Conservation (phyloP, 768 basidiomycete species). For the Suillus hirtellus region DNA sequence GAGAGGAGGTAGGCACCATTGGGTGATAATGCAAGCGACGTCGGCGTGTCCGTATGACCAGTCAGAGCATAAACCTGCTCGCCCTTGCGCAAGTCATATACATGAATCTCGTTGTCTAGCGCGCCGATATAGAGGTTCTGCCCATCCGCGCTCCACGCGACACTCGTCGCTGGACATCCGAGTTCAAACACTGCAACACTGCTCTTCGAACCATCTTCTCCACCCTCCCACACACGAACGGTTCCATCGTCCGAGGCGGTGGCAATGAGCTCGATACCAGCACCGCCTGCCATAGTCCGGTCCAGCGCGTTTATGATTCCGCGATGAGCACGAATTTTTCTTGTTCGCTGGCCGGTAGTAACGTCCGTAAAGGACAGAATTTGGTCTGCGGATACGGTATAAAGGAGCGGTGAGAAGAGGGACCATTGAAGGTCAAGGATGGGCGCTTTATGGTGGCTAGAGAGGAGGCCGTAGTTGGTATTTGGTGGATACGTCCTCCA, state of each 20-base stretch:
- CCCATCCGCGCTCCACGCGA: slow-evolving; percentile 92
- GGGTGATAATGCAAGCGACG: slow-evolving; percentile 90
- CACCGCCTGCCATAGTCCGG: slow-evolving; percentile 79
- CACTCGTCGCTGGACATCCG: slow-evolving; percentile 89
- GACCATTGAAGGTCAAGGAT: slow-evolving; percentile 94
- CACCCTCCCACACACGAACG: slow-evolving; percentile 90
- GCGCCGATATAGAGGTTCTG: slow-evolving; percentile 88
- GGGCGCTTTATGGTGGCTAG: slow-evolving; percentile 84
- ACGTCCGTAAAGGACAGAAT: slow-evolving; percentile 75
- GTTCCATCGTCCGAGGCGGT: slow-evolving; percentile 93
- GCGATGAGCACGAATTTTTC: slow-evolving; percentile 84
- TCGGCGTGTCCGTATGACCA: slow-evolving; percentile 92
- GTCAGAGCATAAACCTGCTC: slow-evolving; percentile 76
- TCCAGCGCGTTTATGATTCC: slow-evolving; percentile 91
- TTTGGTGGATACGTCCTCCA: slow-evolving; percentile 94
- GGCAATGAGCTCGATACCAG: slow-evolving; percentile 81
- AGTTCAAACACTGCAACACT: slow-evolving; percentile 80
- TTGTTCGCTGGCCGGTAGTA: slow-evolving; percentile 77
- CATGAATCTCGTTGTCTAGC: slow-evolving; percentile 94
- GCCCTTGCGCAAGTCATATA: slow-evolving; percentile 87
- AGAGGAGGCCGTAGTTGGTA: slow-evolving; percentile 86
- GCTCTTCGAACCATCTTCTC: slow-evolving; percentile 69
- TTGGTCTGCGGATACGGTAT: slow-evolving; percentile 90
- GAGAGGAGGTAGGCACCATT: slow-evolving; percentile 86
- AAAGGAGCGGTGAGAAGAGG: slow-evolving; percentile 66